Conservation (phyloP, 306 rosid genomes). For the Styphnolobium japonicum region DNA sequence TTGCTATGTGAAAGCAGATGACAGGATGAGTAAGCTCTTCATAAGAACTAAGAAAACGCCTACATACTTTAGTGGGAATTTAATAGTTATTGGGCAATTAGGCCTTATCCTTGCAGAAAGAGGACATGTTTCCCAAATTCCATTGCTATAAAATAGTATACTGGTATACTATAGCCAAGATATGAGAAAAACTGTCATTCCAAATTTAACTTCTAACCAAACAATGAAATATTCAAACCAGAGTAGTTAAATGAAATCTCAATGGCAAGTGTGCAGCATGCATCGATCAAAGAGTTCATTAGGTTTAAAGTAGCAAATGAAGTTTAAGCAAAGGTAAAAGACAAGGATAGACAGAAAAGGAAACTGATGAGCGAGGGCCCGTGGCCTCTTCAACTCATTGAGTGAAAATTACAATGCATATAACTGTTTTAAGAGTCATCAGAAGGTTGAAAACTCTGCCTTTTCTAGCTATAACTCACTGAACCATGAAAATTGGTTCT, state of each 20-base stretch:
- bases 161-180: not conserved
- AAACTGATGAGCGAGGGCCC: constrained; percentile 54
- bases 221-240: not conserved
- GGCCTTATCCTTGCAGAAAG: not conserved
- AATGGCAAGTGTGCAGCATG: not conserved
- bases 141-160: not conserved
- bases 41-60: not conserved
- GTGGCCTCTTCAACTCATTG: constrained; percentile 61
- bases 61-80: not conserved
- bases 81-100: not conserved
- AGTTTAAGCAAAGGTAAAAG: constrained; percentile 13
- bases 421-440: constrained; percentile 13
- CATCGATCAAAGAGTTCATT: constrained; percentile 17
- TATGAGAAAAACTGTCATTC: not conserved
- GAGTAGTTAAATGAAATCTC: not conserved
- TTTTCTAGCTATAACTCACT: constrained; percentile 32
- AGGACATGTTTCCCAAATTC: not conserved
- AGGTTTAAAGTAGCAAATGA: constrained; percentile 25
- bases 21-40: not conserved
- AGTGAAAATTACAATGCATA: constrained; percentile 35
- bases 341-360: constrained; percentile 6
- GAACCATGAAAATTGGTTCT: constrained; percentile 33
- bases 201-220: not conserved
- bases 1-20: not conserved
- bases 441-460: constrained; percentile 6